phyloP scores from a whole-genome alignment of 1,284 basidiomycete genomes.

The Puccinia novopanici region DNA sequence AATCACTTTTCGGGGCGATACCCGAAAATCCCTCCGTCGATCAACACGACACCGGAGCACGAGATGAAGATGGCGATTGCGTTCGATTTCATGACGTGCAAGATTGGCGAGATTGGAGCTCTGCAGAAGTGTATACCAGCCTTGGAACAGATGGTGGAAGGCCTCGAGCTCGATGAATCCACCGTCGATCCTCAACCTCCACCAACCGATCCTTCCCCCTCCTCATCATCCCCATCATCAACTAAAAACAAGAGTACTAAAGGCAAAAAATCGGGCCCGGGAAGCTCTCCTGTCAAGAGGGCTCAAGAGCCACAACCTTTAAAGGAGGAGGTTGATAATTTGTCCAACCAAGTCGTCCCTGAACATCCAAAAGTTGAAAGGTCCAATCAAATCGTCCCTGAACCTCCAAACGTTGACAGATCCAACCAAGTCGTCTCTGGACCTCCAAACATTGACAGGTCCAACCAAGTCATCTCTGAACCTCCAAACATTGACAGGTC shows the following conservation, averaged over 20 bases:
- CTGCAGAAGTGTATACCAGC: constrained; percentile 72
- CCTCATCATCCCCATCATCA: no score
- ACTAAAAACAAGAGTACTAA: constrained; percentile 7
- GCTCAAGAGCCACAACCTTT: neutral
- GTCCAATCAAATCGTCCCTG: neutral
- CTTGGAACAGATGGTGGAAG: constrained; percentile 68
- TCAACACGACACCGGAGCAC: neutral
- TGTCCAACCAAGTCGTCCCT: neutral
- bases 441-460: neutral
- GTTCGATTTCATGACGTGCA: constrained; percentile 76
- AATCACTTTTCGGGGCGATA: constrained; percentile 96
- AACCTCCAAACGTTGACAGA: constrained; percentile 13
- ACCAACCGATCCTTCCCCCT: neutral
- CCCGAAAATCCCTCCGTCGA: constrained; percentile 71
- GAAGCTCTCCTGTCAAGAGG: neutral
- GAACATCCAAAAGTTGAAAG: constrained; percentile 4
- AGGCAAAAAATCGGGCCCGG: neutral
- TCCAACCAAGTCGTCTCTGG: neutral
- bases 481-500: neutral
- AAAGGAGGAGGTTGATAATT: neutral
- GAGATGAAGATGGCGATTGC: constrained; percentile 68
- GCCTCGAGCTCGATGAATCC: constrained; percentile 11
- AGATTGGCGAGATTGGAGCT: constrained; percentile 78
- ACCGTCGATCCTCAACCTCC: neutral
- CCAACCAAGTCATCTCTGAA: neutral